Base-by-base conservation (phyloP, 257 asterid genomes). In the Przewalskia tangutica region DNA sequence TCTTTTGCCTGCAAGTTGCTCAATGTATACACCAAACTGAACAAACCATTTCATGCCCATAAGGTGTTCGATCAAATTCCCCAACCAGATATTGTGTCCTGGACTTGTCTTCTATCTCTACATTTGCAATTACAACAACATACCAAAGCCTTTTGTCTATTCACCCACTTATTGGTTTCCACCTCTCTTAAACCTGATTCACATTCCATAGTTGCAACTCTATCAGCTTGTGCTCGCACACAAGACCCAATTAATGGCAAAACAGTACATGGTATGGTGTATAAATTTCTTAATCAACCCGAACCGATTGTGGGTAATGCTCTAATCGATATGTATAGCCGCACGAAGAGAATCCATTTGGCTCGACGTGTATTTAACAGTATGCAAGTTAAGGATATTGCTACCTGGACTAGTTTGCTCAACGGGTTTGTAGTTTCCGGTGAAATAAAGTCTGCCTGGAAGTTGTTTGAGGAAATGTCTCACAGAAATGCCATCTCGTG, bases 401-500 rank as follows among this genome's bases (percentile, higher is more conserved):
- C 89, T 83, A 90, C 92, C 17, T 94, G 97, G 97, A 94, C 95
- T 80, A 88, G 97, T 84, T 87, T 94, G 88, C 85, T 94, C 2
- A 90, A 92, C 67, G 98, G 97, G 2, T 88, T 86, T 71, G 76
- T 92, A 8, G 44, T 91, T 46, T 85, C 76, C 42, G 89, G 90
- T 16, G 95, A 92, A 36, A 82, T 91, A 63, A 87, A 84, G 6
- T 84, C 90, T 81, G 96, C 93, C 8, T 80, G 86, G 85, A 59
- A 50, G 18, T 73, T 92, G 83, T 94, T 94, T 75, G 91, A 91
- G 62, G 91, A 89, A 46, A 91, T 94, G 95, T 91, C 97, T 0
- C 83, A 68, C 1, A 86, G 89, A 86, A 94, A 94, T 88, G 93
- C 88, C 65, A 84, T 92, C 70, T 90, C 98, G 13, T 94, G 98